phyloP scores from a whole-genome alignment of 2,329 filamentous ascomycete genomes.

The Exophiala dermatitidis region DNA sequence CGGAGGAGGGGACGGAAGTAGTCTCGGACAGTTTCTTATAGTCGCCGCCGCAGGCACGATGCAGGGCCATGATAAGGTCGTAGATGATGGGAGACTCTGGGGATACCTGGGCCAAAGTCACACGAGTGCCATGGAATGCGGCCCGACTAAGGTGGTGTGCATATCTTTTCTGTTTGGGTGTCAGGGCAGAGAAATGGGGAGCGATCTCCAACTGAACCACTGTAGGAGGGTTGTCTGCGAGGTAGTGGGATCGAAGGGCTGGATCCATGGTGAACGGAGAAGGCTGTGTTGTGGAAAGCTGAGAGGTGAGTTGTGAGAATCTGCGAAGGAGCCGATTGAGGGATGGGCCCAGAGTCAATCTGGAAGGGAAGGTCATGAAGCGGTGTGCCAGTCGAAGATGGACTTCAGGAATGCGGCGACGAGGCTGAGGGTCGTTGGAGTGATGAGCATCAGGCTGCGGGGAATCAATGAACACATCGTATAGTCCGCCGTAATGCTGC shows the following conservation, averaged over 20 bases:
- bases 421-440: background rate
- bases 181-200: slow-evolving; percentile 71
- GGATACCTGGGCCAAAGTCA: slow-evolving; percentile 73
- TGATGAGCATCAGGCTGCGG: background rate
- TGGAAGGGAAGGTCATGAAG: slow-evolving; percentile 6
- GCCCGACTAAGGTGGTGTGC: slow-evolving; percentile 76
- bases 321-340: slow-evolving; percentile 9
- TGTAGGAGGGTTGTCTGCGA: slow-evolving; percentile 83
- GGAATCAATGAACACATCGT: background rate
- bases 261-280: slow-evolving; percentile 33
- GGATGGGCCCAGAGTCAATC: background rate
- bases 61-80: slow-evolving; percentile 68
- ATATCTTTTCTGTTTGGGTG: slow-evolving; percentile 70
- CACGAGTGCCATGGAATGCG: slow-evolving; percentile 66
- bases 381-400: background rate
- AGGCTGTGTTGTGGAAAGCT: background rate
- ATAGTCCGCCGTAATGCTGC: background rate
- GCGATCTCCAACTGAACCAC: slow-evolving; percentile 84
- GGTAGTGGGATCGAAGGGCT: slow-evolving; percentile 56
- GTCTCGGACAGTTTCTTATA: slow-evolving; percentile 62
- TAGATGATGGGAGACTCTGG: slow-evolving; percentile 75
- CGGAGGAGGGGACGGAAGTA: slow-evolving; percentile 56
- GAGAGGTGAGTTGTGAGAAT: slow-evolving; percentile 12
- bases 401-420: background rate
- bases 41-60: slow-evolving; percentile 60